Evolutionary conservation across 169 alveolate species (phyloP).

Genomic region (Babesia bovis): DNA sequence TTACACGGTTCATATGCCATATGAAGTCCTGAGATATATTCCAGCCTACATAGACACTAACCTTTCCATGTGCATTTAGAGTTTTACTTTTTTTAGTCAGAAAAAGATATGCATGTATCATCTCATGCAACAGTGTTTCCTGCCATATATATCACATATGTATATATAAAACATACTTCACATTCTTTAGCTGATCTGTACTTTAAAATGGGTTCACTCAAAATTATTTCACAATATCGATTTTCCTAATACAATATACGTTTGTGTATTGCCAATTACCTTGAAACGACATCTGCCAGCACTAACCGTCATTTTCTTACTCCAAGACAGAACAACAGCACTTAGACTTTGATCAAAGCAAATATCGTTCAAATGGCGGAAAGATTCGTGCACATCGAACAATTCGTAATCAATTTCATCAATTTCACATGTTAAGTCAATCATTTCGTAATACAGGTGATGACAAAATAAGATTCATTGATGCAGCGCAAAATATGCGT

Average conservation of each 20-base stretch:
- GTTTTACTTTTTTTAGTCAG: conserved; percentile 74
- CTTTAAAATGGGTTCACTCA: conserved; percentile 89
- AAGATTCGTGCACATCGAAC: conserved; percentile 80
- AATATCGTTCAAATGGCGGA: conserved; percentile 76
- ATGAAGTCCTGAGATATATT: conserved; percentile 78
- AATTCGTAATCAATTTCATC: conserved; percentile 63
- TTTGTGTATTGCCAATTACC: conserved; percentile 21
- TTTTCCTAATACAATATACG: conserved; percentile 36
- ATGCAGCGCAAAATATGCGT: background rate
- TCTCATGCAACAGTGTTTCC: conserved; percentile 94
- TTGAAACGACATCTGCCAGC: conserved; percentile 88
- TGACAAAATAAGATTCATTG: too few species aligned
- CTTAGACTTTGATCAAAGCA: conserved; percentile 81
- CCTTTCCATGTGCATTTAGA: conserved; percentile 89
- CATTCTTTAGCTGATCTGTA: conserved; percentile 87
- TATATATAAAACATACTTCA: conserved; percentile 43
- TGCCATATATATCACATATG: background rate
- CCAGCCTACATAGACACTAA: background rate
- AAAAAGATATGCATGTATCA: conserved; percentile 94
- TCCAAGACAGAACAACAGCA: conserved; percentile 86
- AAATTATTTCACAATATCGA: conserved; percentile 87
- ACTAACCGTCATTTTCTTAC: conserved; percentile 88
- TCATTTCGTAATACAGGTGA: conserved; percentile 27
- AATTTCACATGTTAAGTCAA: conserved; percentile 40
- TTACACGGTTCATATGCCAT: conserved; percentile 86